Evolutionary conservation across 768 basidiomycete species (phyloP).

Genomic region (Cubamyces sp.): DNA sequence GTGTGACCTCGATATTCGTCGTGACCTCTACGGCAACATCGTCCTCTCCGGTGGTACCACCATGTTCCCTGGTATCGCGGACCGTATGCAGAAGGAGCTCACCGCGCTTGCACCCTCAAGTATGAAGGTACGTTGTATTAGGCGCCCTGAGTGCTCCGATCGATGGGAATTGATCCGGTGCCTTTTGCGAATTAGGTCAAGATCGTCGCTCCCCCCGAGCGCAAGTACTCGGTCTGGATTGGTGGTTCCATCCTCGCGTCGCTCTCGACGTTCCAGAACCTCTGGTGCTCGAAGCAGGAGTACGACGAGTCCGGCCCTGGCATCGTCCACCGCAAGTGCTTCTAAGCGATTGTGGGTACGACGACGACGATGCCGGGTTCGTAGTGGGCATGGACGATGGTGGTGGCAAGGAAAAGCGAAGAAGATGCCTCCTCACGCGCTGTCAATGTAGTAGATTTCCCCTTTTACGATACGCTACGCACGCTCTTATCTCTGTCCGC

Average conservation of each 20-base stretch:
- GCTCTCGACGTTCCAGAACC: slow-evolving; percentile 69
- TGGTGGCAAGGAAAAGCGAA: slow-evolving; percentile 29
- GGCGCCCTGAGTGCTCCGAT: background rate
- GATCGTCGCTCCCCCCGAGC: slow-evolving; percentile 70
- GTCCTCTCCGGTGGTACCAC: slow-evolving; percentile 65
- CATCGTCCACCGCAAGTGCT: slow-evolving; percentile 53
- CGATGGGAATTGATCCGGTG: slow-evolving; percentile 4
- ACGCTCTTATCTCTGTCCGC: slow-evolving; percentile 23
- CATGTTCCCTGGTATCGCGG: slow-evolving; percentile 66
- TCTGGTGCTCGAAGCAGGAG: slow-evolving; percentile 65
- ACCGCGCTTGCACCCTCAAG: slow-evolving; percentile 65
- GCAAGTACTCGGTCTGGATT: slow-evolving; percentile 73
- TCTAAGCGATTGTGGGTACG: slow-evolving; percentile 31
- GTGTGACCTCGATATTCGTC: slow-evolving; percentile 63
- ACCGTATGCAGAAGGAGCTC: slow-evolving; percentile 77
- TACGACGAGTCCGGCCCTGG: slow-evolving; percentile 61
- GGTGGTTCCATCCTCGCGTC: slow-evolving; percentile 55
- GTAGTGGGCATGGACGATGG: slow-evolving; percentile 8
- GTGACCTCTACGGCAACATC: slow-evolving; percentile 59
- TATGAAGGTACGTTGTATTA: slow-evolving; percentile 52
- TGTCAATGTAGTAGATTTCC: slow-evolving; percentile 35
- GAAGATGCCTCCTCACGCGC: slow-evolving; percentile 20
- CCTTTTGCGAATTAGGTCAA: slow-evolving; percentile 43
- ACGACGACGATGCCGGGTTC: background rate
- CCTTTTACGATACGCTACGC: slow-evolving; percentile 34